Conservation (phyloP, 495 filamentous ascomycete genomes). For the Podospora pseudopauciseta region DNA sequence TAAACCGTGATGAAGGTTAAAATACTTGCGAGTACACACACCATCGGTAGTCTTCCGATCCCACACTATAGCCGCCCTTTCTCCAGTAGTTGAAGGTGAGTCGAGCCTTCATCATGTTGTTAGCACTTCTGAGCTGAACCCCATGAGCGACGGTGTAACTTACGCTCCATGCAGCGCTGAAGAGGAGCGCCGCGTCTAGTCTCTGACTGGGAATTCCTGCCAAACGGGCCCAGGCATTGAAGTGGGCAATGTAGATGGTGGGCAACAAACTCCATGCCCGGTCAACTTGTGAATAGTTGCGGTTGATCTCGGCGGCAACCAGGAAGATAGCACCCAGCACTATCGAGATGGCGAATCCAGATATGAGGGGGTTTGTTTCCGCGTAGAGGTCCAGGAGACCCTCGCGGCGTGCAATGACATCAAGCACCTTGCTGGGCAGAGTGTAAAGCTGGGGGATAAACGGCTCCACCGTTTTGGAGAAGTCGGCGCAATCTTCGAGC, state of each 20-base stretch:
- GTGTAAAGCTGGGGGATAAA: constrained; percentile 74
- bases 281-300: constrained; percentile 94
- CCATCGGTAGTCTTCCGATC: constrained; percentile 95
- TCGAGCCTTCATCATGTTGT: constrained; percentile 37
- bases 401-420: constrained; percentile 52
- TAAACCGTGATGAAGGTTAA: not conserved
- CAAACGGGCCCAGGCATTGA: constrained; percentile 71
- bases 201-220: constrained; percentile 66
- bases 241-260: constrained; percentile 85
- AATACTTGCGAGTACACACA: constrained; percentile 11
- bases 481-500: constrained; percentile 69
- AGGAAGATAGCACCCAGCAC: constrained; percentile 66
- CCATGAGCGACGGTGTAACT: constrained; percentile 29
- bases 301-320: constrained; percentile 73
- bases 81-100: constrained; percentile 97
- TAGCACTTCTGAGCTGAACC: constrained; percentile 38
- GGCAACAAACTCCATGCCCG: constrained; percentile 87
- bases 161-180: constrained; percentile 79
- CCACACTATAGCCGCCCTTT: constrained; percentile 83
- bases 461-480: constrained; percentile 63
- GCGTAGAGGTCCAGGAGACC: constrained; percentile 66
- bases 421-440: constrained; percentile 61
- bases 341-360: constrained; percentile 68
- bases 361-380: constrained; percentile 81
- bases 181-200: constrained; percentile 68